Evolutionary conservation across 371 early-diverging fungal genomes (phyloP).

Genomic region (Mortierella sp.): DNA sequence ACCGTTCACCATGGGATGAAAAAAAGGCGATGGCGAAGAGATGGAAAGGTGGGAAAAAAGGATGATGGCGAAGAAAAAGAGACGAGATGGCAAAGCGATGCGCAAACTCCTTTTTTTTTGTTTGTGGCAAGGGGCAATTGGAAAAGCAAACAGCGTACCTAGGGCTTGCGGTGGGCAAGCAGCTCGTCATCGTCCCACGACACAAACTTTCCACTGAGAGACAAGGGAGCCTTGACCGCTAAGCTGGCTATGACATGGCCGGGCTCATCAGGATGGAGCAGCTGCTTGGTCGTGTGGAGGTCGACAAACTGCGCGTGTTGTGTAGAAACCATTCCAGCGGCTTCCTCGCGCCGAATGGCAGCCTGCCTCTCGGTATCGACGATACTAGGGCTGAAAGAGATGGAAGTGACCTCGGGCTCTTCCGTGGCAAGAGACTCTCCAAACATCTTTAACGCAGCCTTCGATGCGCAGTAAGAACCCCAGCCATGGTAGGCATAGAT

Average conservation of each 20-base stretch:
- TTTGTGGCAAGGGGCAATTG: too few relatives aligned
- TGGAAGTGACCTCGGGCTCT: conserved; percentile 76
- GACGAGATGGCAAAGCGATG: too few relatives aligned
- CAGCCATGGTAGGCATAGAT: conserved; percentile 75
- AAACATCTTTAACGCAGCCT: conserved; percentile 90
- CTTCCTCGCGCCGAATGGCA: conserved; percentile 68
- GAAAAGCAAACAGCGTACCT: too few relatives aligned
- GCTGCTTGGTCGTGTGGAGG: conserved; percentile 31
- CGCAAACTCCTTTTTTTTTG: too few relatives aligned
- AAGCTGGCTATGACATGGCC: conserved; percentile 57
- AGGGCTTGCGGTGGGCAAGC: conserved; percentile 20
- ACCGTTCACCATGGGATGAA: too few relatives aligned
- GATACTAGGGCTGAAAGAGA: conserved; percentile 89
- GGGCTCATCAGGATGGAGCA: conserved; percentile 57
- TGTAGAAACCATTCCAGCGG: conserved; percentile 30
- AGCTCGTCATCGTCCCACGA: conserved; percentile 49
- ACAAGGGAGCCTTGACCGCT: conserved; percentile 39
- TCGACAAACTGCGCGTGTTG: conserved; percentile 48
- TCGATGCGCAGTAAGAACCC: conserved; percentile 85
- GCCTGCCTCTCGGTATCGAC: conserved; percentile 93
- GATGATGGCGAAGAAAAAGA: too few relatives aligned
- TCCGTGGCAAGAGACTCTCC: conserved; percentile 75
- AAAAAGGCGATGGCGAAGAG: too few relatives aligned
- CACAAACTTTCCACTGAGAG: conserved; percentile 54
- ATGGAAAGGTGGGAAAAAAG: too few relatives aligned